Evolutionary conservation across 2,329 filamentous ascomycete genomes (phyloP), one percentile per base, ranked within the genome.

Genomic region (Pseudogymnoascus sp.): DNA sequence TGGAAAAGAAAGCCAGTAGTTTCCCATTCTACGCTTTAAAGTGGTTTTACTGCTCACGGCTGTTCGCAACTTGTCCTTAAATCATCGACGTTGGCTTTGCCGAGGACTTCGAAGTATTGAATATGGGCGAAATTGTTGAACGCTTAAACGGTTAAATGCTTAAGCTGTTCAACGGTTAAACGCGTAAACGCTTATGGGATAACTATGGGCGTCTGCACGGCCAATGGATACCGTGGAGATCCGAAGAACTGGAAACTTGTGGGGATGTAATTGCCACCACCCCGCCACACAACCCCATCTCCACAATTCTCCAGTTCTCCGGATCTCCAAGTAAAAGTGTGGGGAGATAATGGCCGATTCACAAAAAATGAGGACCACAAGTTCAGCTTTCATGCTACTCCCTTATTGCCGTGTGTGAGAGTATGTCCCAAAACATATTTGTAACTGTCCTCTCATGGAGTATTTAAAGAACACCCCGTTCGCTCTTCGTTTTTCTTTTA

Each of bases 41-140:
- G 42, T 47, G 42, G 42, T 26, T 21, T 47, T 47, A 26, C 2
- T 26, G 13, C 42, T 47, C 4, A 47, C 21, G 42, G 21, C 21
- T 26, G 21, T 26, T 47, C 42, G 42, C 21, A 47, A 26, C 11
- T 47, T 47, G 42, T 26, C 42, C 42, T 47, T 47, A 13, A 13
- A 26, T 21, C 40, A 5, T 40, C 16, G 38, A 40, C n/a, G 38
- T 16, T 40, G 38, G 14, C 38, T 40, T 40, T 40, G 35, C n/a
- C 6, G 10, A 40, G n/a, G 40, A 21, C 40, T 44, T 47, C 13
- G 42, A 21, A 47, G 21, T 47, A 26, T n/a, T 47, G 21, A 13
- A 7, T 47, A 59, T 61, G 62, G 62, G 62, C 53, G 63, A 14
- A 67, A 64, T 47, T 47, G 10, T 47, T 47, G 21, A 47, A 47